Percentiles rank a stretch among this genome's conserved stretches.
These are phyloP conservation scores for Cyclotella kingstonii DNA, from an alignment of 108 stramenopile genomes.

Conservation along the genomic window DNA sequence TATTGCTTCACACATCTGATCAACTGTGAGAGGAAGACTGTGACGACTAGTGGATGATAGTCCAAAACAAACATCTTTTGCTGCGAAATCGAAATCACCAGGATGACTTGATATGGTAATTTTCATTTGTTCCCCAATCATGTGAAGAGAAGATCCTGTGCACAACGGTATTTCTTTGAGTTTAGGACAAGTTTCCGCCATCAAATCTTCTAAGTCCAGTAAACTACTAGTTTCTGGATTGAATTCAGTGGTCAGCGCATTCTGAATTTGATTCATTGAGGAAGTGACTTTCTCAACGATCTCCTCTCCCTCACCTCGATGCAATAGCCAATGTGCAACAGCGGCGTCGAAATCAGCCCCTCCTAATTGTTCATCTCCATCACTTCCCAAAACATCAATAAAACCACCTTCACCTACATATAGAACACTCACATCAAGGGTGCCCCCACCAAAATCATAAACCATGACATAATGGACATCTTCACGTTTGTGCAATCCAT, in stretches of 20 bases:
- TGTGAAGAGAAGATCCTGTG: constrained; percentile 77
- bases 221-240: background rate
- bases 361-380: constrained; percentile 89
- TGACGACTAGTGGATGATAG: background rate
- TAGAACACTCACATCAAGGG: constrained; percentile 91
- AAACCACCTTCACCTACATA: constrained; percentile 90
- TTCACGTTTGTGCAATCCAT: constrained; percentile 90
- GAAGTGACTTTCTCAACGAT: constrained; percentile 22
- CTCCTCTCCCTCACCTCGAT: constrained; percentile 16
- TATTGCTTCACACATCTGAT: constrained; percentile 55
- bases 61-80: constrained; percentile 32
- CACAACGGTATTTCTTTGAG: constrained; percentile 55
- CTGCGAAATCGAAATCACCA: constrained; percentile 25
- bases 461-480: constrained; percentile 95
- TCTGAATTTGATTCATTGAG: constrained; percentile 28
- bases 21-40: constrained; percentile 22
- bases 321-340: constrained; percentile 65
- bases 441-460: constrained; percentile 98
- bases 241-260: background rate
- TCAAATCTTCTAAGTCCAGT: constrained; percentile 52
- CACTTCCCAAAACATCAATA: constrained; percentile 91
- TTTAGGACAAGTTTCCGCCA: constrained; percentile 51
- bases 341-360: constrained; percentile 91
- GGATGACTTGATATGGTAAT: constrained; percentile 56
- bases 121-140: constrained; percentile 80